Base-by-base conservation (phyloP, 1,139 yeast genomes). In the Kodamaea anthophila region DNA sequence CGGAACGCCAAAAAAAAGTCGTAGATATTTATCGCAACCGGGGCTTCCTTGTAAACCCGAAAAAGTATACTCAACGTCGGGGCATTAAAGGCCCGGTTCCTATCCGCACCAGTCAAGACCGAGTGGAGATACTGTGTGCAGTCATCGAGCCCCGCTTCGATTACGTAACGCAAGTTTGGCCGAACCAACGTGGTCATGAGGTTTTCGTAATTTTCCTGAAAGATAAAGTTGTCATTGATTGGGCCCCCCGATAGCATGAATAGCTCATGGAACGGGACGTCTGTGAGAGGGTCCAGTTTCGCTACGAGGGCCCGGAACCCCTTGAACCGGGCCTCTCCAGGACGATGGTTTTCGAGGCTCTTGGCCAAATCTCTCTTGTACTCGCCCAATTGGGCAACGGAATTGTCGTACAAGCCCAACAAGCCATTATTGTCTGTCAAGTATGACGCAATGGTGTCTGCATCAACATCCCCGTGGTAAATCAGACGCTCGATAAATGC, bases 11-110 rank as follows among this genome's bases (percentile, higher is more conserved):
- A 57, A 48, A 70, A 87, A 46, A 82, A 83, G 45, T 87, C 96
- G 53, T 70, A 82, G 29, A 85, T 70, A 47, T 86, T 87, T 39
- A 86, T 69, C 15, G 68, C 60, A 3, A 78, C 65, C 15, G 86
- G 84, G 0, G 96, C 91, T 46, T 87, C 96, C 38, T 91, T 73
- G 51, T 81, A 81, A 13, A 86, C 65, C 27, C 74, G 70, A 54
- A 76, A 87, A 32, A 86, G 51, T 26, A 70, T 72, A 21, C 75
- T 63, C 9, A 80, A 50, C 2, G 70, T 64, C 25, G 79, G 93
- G 36, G 64, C 72, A 34, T 65, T 35, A 11, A 36, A 30, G 8
- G 23, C 23, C 5, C 30, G 27, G 9, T 34, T 28, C 12, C 34
- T 21, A 9, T 25, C 14, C 4, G 38, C 33, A 10, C 33, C 29